Conservation (phyloP, 139 green algal species). For the Desmodesmus armatus region DNA sequence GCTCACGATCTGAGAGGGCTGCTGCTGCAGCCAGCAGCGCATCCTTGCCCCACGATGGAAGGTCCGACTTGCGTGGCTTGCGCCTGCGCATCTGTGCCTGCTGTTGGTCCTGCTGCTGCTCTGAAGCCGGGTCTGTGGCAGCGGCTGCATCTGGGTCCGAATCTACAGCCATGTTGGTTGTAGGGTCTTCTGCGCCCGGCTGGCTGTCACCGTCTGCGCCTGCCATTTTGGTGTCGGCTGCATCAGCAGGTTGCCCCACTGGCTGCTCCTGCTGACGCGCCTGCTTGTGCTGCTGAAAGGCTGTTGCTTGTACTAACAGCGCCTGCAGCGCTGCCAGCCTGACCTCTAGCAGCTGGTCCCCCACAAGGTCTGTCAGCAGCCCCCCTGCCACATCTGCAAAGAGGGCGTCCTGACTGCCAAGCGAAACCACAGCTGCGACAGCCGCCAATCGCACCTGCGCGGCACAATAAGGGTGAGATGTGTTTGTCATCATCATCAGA, state of each 20-base stretch:
- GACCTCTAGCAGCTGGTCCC: slow-evolving; percentile 4
- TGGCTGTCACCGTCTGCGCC: not conserved
- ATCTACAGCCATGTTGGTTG: not conserved
- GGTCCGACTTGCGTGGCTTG: not conserved
- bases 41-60: not conserved
- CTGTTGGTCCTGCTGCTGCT: not conserved
- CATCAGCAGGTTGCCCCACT: not conserved
- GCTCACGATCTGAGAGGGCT: slow-evolving; percentile 5
- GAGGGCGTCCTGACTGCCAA: not conserved
- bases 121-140: not conserved
- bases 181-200: not conserved
- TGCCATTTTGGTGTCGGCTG: not conserved
- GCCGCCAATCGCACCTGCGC: slow-evolving; percentile 22
- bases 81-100: not conserved
- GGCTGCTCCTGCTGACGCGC: not conserved
- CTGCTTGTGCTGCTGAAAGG: slow-evolving; percentile 3
- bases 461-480: not conserved
- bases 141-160: not conserved
- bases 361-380: not conserved
- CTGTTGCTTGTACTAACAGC: not conserved
- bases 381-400: slow-evolving; percentile 9
- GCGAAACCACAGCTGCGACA: not conserved
- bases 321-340: not conserved
- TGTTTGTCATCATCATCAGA: too few species aligned
- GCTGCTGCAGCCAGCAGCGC: not conserved